These are phyloP conservation scores for Onygenales sp. DNA, from an alignment of 2,329 filamentous ascomycete genomes.

Conservation along the genomic window DNA sequence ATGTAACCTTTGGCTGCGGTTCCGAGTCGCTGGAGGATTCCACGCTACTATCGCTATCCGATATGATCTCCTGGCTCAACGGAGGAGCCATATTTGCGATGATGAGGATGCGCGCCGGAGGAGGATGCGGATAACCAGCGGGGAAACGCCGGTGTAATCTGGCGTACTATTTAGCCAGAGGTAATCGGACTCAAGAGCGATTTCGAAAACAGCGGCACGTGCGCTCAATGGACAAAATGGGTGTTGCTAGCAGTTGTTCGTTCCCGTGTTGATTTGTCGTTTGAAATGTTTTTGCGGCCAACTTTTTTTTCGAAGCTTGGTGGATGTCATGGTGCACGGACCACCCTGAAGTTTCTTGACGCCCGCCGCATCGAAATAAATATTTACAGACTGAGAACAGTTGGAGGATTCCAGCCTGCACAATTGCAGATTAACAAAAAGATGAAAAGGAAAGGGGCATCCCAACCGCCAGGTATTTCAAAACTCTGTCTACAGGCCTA, in stretches of 20 bases:
- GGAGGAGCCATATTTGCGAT: constrained; percentile 16
- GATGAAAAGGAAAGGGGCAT: constrained; percentile 10
- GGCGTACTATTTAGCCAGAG: too few species aligned
- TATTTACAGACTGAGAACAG: too few species aligned
- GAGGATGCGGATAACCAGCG: neutral
- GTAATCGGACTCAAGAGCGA: too few species aligned
- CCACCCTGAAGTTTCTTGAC: neutral
- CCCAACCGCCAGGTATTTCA: constrained; percentile 6
- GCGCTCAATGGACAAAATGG: too few species aligned
- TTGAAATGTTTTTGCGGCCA: constrained; percentile 2
- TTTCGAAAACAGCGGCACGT: too few species aligned
- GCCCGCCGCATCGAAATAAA: neutral
- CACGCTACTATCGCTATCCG: constrained; percentile 14
- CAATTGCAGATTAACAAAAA: neutral
- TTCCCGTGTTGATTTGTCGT: neutral
- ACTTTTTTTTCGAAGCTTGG: constrained; percentile 2
- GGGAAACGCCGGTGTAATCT: neutral
- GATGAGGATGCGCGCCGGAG: neutral
- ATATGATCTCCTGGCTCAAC: constrained; percentile 14
- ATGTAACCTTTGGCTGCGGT: constrained; percentile 1
- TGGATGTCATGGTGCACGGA: constrained; percentile 3
- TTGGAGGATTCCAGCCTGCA: too few species aligned
- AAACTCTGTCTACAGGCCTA: neutral
- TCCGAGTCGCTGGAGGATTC: constrained; percentile 3
- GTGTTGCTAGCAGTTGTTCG: neutral